phyloP scores from a whole-genome alignment of 2,329 filamentous ascomycete species.

The Rhinocladiella similis region DNA sequence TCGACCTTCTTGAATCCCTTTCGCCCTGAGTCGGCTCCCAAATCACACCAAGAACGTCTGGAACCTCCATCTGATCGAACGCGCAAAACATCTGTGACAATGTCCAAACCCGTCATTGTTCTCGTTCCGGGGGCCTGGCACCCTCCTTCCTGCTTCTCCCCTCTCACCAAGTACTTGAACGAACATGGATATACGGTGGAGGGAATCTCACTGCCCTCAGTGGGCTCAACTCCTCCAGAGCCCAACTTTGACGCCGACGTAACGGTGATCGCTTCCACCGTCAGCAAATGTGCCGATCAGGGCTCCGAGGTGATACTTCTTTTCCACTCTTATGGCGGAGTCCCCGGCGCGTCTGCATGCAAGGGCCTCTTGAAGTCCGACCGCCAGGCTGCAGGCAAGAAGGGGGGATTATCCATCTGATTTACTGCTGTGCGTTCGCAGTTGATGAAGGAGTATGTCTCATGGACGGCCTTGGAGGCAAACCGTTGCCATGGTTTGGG shows the following conservation, averaged over 20 bases:
- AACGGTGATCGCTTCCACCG: conserved; percentile 29
- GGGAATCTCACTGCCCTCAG: conserved; percentile 33
- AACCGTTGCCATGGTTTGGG: conserved; percentile 5
- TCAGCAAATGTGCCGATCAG: conserved; percentile 30
- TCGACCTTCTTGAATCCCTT: no score
- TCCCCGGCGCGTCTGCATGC: conserved; percentile 33
- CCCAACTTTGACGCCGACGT: conserved; percentile 39
- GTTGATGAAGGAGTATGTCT: conserved; percentile 29
- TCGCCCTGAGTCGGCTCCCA: no score
- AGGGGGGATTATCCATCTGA: conserved; percentile 32
- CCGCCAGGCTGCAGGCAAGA: conserved; percentile 28
- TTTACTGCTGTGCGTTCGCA: conserved; percentile 37
- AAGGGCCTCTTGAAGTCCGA: conserved; percentile 29
- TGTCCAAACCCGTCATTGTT: conserved; percentile 32
- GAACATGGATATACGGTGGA: conserved; percentile 34
- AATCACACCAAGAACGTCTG: no score
- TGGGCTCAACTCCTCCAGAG: conserved; percentile 34
- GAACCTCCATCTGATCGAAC: no score
- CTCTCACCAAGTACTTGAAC: conserved; percentile 34
- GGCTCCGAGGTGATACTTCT: conserved; percentile 28
- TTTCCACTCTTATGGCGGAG: conserved; percentile 37
- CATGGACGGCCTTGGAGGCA: background rate
- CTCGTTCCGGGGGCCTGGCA: conserved; percentile 44
- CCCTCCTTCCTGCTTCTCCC: conserved; percentile 33
- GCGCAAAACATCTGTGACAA: background rate